Evolutionary conservation across 2,329 filamentous ascomycete species (phyloP).

Genomic region (Hypoxylon sp.): DNA sequence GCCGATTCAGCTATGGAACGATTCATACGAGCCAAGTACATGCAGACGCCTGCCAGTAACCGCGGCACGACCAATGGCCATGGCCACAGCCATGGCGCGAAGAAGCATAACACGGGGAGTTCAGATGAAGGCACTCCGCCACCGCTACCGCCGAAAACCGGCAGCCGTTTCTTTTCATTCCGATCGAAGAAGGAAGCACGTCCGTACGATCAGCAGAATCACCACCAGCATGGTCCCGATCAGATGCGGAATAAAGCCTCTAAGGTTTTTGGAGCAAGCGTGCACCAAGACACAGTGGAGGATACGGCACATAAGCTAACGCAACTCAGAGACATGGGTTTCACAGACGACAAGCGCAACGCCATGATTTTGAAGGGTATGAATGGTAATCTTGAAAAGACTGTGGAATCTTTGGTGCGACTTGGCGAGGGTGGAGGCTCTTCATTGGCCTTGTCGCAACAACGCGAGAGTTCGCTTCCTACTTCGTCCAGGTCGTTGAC

Average conservation of each 20-base stretch:
- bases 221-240: conserved; percentile 51
- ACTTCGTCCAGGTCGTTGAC: conserved; percentile 66
- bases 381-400: conserved; percentile 85
- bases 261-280: conserved; percentile 74
- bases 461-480: conserved; percentile 62
- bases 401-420: conserved; percentile 85
- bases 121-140: conserved; percentile 71
- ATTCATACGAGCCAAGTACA: conserved; percentile 95
- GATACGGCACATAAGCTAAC: conserved; percentile 81
- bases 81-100: conserved; percentile 51
- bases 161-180: conserved; percentile 71
- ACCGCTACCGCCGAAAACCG: conserved; percentile 71
- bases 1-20: conserved; percentile 94
- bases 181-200: conserved; percentile 67
- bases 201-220: conserved; percentile 49
- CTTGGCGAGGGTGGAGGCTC: conserved; percentile 76
- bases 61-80: too few relatives aligned
- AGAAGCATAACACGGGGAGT: conserved; percentile 57
- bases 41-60: conserved; percentile 61
- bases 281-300: conserved; percentile 66
- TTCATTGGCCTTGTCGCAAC: conserved; percentile 56
- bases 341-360: conserved; percentile 85
- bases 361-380: conserved; percentile 83
- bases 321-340: conserved; percentile 90
- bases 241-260: conserved; percentile 72